Conservation (phyloP, 176 grass and related monocot species). For the Ensete glaucum region DNA sequence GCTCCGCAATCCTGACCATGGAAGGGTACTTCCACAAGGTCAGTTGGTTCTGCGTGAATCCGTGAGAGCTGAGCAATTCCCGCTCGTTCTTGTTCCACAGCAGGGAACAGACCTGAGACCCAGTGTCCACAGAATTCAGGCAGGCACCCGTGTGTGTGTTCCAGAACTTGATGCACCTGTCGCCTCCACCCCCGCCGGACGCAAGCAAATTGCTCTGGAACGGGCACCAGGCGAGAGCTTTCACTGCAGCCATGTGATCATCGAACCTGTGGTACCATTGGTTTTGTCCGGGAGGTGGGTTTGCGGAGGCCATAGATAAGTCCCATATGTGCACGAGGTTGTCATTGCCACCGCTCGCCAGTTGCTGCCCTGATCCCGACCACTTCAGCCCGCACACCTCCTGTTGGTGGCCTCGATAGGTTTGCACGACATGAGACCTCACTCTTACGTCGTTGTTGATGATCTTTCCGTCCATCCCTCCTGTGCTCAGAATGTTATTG, state of each 20-base stretch:
- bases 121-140: constrained; percentile 14
- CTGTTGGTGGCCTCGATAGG: constrained; percentile 49
- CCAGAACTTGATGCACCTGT: constrained; percentile 56
- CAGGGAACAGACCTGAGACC: constrained; percentile 14
- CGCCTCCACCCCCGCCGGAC: constrained; percentile 37
- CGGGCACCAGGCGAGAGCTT: constrained; percentile 62
- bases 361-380: constrained; percentile 50
- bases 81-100: constrained; percentile 18
- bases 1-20: constrained; percentile 20
- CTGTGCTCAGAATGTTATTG: constrained; percentile 47
- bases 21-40: constrained; percentile 22
- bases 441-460: constrained; percentile 60
- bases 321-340: constrained; percentile 50
- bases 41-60: constrained; percentile 8
- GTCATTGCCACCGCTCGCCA: constrained; percentile 61
- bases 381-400: constrained; percentile 63
- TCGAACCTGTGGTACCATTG: constrained; percentile 59
- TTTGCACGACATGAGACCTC: constrained; percentile 47
- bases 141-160: constrained; percentile 9
- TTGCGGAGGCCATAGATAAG: constrained; percentile 36
- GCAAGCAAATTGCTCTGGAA: constrained; percentile 67
- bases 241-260: constrained; percentile 53
- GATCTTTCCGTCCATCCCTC: constrained; percentile 51
- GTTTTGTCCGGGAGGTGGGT: constrained; percentile 34
- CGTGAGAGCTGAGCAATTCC: constrained; percentile 16